Evolutionary conservation across 345 rosid genomes (phyloP).

Genomic region (Sapria himalayana): DNA sequence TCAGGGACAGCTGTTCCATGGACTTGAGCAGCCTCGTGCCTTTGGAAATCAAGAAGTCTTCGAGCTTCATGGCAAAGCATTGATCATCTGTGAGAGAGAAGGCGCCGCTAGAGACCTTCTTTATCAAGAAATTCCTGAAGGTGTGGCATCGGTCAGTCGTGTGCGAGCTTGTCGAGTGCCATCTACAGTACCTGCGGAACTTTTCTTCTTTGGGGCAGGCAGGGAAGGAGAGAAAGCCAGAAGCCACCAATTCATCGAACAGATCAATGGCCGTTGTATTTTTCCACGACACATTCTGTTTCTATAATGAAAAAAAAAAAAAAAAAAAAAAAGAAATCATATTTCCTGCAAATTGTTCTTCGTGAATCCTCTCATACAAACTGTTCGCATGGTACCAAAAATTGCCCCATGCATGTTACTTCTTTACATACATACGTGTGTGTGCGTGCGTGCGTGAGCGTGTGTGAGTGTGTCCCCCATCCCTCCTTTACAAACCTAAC

Average conservation of each 20-base stretch:
- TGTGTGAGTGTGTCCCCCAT: too few species aligned
- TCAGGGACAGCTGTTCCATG: too few species aligned
- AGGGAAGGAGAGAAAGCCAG: neutral
- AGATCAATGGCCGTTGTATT: constrained; percentile 2
- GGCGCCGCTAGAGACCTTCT: neutral
- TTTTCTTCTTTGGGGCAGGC: neutral
- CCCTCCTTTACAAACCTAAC: too few species aligned
- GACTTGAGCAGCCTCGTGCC: constrained; percentile 3
- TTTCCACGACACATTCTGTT: too few species aligned
- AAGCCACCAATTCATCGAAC: constrained; percentile 5
- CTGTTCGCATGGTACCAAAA: too few species aligned
- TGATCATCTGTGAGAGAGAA: constrained; percentile 3
- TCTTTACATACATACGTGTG: too few species aligned
- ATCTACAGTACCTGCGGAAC: constrained; percentile 2
- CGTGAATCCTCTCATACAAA: too few species aligned
- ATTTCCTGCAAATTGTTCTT: too few species aligned
- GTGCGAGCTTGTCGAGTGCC: constrained; percentile 5
- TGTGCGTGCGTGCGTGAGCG: too few species aligned
- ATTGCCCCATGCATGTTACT: too few species aligned
- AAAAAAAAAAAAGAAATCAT: too few species aligned
- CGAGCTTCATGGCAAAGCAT: constrained; percentile 4
- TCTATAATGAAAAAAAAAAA: too few species aligned
- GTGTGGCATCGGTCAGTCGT: constrained; percentile 4
- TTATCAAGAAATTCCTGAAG: neutral
- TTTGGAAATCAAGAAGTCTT: constrained; percentile 4